These are phyloP conservation scores for Corymbia citriodora DNA, from an alignment of 441 rosid genomes.

Conservation along the genomic window DNA sequence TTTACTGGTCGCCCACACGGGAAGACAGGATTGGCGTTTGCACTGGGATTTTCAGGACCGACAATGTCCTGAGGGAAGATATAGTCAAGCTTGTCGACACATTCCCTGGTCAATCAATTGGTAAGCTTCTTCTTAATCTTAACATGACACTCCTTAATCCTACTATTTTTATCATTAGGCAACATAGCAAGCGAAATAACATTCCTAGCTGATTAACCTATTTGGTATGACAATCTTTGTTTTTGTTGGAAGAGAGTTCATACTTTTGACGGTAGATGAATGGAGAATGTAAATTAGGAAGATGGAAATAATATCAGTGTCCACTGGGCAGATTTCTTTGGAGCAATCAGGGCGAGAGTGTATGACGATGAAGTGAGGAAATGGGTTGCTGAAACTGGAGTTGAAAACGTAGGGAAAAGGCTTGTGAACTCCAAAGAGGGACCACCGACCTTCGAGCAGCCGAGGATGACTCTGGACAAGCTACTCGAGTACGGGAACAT, in stretches of 20 bases:
- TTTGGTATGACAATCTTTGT: not conserved
- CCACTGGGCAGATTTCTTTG: slow-evolving; percentile 4
- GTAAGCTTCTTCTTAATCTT: not conserved
- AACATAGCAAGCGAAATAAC: not conserved
- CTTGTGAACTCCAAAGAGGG: slow-evolving; percentile 10
- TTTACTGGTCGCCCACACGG: slow-evolving; percentile 16
- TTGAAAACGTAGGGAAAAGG: not conserved
- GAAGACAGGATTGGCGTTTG: slow-evolving; percentile 12
- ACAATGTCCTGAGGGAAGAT: not conserved
- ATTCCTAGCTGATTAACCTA: not conserved
- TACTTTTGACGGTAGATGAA: not conserved
- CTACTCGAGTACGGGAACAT: not conserved
- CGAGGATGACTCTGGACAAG: slow-evolving; percentile 1
- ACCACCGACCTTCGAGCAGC: slow-evolving; percentile 5
- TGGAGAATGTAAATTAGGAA: not conserved
- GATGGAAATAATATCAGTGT: not conserved
- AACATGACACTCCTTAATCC: not conserved
- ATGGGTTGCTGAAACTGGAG: not conserved
- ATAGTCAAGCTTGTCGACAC: slow-evolving; percentile 13
- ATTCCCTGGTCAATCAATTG: slow-evolving; percentile 13
- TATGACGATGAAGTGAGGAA: slow-evolving; percentile 8
- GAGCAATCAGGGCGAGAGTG: slow-evolving; percentile 5
- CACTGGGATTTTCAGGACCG: slow-evolving; percentile 1
- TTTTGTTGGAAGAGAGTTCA: not conserved
- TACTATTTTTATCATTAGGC: not conserved